A percentile compares a stretch with the other conserved stretches of the same genome.
phyloP scores from a whole-genome alignment of 164 flowering plant species.

The Platanus orientalis region DNA sequence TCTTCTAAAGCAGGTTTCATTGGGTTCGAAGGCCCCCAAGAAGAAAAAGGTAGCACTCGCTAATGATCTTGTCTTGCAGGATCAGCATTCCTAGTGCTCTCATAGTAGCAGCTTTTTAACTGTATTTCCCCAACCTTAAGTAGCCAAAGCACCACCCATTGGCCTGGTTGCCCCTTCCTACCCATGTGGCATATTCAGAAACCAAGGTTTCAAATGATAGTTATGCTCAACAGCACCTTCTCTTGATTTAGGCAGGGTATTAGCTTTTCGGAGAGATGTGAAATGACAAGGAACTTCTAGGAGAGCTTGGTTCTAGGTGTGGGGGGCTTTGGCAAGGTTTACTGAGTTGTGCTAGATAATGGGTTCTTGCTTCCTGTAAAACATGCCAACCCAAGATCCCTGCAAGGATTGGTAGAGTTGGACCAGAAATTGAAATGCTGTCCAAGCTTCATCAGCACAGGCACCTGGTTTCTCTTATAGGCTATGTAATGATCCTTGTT shows the following conservation, averaged over 20 bases:
- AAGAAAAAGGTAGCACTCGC: conserved; percentile 12
- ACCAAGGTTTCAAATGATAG: conserved; percentile 36
- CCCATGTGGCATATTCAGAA: conserved; percentile 32
- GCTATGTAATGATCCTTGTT: conserved; percentile 52
- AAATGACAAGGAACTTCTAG: conserved; percentile 44
- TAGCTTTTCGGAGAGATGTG: conserved; percentile 37
- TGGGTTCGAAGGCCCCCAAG: conserved; percentile 11
- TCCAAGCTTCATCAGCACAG: conserved; percentile 45
- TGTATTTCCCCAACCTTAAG: conserved; percentile 14
- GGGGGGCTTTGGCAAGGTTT: conserved; percentile 50
- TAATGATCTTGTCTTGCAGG: conserved; percentile 23
- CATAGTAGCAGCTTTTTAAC: conserved; percentile 9
- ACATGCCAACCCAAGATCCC: conserved; percentile 39
- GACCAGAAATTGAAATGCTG: conserved; percentile 47
- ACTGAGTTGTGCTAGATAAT: conserved; percentile 37
- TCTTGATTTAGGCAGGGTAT: conserved; percentile 25
- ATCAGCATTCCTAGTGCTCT: conserved; percentile 17
- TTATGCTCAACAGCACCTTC: conserved; percentile 29
- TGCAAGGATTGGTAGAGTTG: conserved; percentile 41
- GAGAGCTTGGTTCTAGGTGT: conserved; percentile 40
- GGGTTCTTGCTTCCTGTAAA: conserved; percentile 42
- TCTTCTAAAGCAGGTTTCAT: conserved; percentile 8
- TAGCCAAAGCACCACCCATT: conserved; percentile 16
- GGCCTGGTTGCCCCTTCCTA: conserved; percentile 31
- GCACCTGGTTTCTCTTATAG: conserved; percentile 49